Evolutionary conservation across 2,329 filamentous ascomycete species (phyloP).

Genomic region (Fusarium ambrosium): DNA sequence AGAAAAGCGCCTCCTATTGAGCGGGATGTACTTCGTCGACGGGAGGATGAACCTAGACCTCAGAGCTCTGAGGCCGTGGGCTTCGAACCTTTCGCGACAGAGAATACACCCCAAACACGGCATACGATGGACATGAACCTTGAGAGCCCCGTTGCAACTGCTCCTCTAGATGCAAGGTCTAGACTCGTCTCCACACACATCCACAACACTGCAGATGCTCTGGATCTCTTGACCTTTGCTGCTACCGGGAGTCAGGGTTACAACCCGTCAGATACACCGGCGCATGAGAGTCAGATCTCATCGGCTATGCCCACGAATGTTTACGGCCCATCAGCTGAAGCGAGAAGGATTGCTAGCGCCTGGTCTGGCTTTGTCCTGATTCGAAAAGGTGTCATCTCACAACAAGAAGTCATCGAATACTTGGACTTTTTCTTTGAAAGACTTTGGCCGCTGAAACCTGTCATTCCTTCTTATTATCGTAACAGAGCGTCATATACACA

Average conservation of each 20-base stretch:
- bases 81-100: neutral
- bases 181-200: conserved; percentile 31
- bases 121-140: neutral
- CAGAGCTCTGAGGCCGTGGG: neutral
- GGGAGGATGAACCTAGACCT: neutral
- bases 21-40: neutral
- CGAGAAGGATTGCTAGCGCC: neutral
- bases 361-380: conserved; percentile 26
- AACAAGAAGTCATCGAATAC: conserved; percentile 22
- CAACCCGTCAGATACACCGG: conserved; percentile 3
- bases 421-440: conserved; percentile 27
- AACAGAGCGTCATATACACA: conserved; percentile 5
- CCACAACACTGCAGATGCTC: conserved; percentile 23
- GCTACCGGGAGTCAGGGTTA: conserved; percentile 5
- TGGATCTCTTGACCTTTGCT: conserved; percentile 29
- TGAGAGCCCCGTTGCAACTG: neutral
- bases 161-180: conserved; percentile 16
- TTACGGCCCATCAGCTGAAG: neutral
- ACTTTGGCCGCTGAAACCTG: conserved; percentile 30
- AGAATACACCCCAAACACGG: neutral
- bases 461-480: conserved; percentile 22
- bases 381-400: conserved; percentile 25
- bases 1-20: neutral
- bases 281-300: neutral
- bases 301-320: neutral